Percentiles rank a stretch among this genome's conserved stretches.
Conservation (phyloP, 345 rosid genomes). For the Rubroshorea leprosula region DNA sequence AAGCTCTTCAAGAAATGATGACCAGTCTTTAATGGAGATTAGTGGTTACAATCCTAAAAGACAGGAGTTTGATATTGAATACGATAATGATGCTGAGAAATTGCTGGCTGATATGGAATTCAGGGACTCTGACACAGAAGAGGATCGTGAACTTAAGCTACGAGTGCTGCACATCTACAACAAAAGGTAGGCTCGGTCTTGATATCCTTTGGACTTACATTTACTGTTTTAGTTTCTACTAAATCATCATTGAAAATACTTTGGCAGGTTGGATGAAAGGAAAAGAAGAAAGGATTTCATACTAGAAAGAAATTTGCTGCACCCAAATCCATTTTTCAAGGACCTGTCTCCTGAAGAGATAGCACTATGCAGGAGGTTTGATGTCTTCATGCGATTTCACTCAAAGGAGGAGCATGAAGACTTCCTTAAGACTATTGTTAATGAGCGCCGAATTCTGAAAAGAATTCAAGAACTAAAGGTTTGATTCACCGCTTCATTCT, state of each 20-base stretch:
- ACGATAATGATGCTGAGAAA: constrained; percentile 94
- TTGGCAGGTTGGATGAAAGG: constrained; percentile 87
- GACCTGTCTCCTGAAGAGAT: constrained; percentile 77
- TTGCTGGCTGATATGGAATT: constrained; percentile 97
- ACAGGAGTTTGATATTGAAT: constrained; percentile 87
- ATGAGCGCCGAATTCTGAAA: constrained; percentile 67
- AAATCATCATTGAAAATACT: constrained; percentile 8
- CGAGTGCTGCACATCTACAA: constrained; percentile 77
- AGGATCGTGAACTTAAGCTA: constrained; percentile 75
- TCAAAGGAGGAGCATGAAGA: constrained; percentile 84
- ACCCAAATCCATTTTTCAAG: constrained; percentile 67
- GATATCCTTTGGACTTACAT: too few relatives aligned
- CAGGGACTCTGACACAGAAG: constrained; percentile 77
- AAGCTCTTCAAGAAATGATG: constrained; percentile 43
- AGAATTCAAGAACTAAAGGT: constrained; percentile 81
- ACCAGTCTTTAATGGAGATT: constrained; percentile 57
- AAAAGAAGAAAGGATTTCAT: constrained; percentile 89
- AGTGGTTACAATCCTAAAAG: constrained; percentile 82
- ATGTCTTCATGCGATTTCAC: constrained; percentile 92
- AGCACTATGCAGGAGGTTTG: constrained; percentile 55
- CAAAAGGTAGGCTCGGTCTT: constrained; percentile 56
- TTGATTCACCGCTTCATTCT: constrained; percentile 10
- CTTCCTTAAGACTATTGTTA: constrained; percentile 56
- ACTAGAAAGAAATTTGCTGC: constrained; percentile 69
- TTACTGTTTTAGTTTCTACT: too few relatives aligned